Conservation (phyloP, 2,329 filamentous ascomycete genomes). For the Sporothrix protearum region DNA sequence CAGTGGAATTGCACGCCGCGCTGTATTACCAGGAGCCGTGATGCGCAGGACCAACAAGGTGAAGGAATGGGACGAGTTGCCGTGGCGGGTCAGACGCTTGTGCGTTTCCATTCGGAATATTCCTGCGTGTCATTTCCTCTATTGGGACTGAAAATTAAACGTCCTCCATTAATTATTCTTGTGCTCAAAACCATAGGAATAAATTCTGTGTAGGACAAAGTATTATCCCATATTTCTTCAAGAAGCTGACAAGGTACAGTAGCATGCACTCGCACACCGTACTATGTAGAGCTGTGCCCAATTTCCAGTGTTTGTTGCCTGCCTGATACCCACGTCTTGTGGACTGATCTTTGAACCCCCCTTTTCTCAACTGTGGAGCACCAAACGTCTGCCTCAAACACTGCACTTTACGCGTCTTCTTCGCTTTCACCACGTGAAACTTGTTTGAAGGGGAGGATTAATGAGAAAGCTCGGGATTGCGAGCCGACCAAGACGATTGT, state of each 20-base stretch:
- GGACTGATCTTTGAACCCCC: background rate
- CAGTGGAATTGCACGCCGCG: background rate
- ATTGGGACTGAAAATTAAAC: too few species aligned
- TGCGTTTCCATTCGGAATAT: conserved; percentile 3
- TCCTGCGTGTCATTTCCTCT: background rate
- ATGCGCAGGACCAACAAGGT: background rate
- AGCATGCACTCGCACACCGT: too few species aligned
- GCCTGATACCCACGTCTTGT: conserved; percentile 3
- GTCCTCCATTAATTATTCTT: too few species aligned
- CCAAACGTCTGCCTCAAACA: conserved; percentile 13
- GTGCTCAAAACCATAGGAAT: too few species aligned
- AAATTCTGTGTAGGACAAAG: too few species aligned
- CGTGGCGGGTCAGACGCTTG: background rate
- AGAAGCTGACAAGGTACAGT: too few species aligned
- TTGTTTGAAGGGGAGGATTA: background rate
- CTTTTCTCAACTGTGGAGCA: conserved; percentile 10
- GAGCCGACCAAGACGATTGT: background rate
- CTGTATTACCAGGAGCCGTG: background rate
- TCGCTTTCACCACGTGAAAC: background rate
- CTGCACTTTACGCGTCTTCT: conserved; percentile 7
- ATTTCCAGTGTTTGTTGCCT: background rate
- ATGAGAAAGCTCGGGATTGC: background rate
- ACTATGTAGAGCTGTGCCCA: background rate
- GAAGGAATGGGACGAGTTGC: background rate
- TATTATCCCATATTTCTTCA: too few species aligned